Percentiles rank a stretch among this genome's conserved stretches.
Conservation (phyloP, 1,139 yeast species). For the Zhuliangozyma parablackwelliae region DNA sequence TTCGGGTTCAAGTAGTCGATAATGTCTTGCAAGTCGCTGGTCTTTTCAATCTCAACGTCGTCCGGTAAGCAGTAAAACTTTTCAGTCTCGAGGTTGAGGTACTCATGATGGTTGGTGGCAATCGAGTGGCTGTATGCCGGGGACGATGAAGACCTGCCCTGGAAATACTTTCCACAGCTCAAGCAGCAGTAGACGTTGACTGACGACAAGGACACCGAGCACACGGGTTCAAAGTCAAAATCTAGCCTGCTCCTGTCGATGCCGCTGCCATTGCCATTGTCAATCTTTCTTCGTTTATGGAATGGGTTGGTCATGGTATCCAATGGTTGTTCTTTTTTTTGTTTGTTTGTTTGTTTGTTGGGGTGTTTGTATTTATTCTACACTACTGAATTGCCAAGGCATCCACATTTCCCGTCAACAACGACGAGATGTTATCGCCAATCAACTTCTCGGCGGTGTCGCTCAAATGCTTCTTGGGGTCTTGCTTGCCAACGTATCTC, state of each 20-base stretch:
- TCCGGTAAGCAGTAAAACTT: slow-evolving; percentile 62
- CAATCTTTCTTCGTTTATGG: not conserved
- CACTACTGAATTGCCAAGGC: slow-evolving; percentile 68
- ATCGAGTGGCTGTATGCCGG: slow-evolving; percentile 70
- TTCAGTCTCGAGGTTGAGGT: slow-evolving; percentile 47
- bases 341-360: no score
- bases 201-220: slow-evolving; percentile 58
- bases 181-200: slow-evolving; percentile 68
- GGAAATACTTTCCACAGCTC: slow-evolving; percentile 69
- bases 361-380: not conserved
- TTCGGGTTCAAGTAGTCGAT: slow-evolving; percentile 49
- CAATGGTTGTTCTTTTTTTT: not conserved
- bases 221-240: slow-evolving; percentile 66
- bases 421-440: slow-evolving; percentile 85
- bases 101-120: slow-evolving; percentile 59
- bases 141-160: slow-evolving; percentile 60
- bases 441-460: slow-evolving; percentile 83
- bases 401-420: slow-evolving; percentile 85
- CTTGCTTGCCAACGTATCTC: slow-evolving; percentile 96
- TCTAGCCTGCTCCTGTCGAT: slow-evolving; percentile 54
- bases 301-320: not conserved
- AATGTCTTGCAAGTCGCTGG: slow-evolving; percentile 42
- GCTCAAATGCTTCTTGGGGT: slow-evolving; percentile 93
- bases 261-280: slow-evolving; percentile 43
- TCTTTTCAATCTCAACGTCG: slow-evolving; percentile 25